These are phyloP conservation scores for Litsea cubeba DNA, from an alignment of 164 flowering plant species.

Conservation along the genomic window DNA sequence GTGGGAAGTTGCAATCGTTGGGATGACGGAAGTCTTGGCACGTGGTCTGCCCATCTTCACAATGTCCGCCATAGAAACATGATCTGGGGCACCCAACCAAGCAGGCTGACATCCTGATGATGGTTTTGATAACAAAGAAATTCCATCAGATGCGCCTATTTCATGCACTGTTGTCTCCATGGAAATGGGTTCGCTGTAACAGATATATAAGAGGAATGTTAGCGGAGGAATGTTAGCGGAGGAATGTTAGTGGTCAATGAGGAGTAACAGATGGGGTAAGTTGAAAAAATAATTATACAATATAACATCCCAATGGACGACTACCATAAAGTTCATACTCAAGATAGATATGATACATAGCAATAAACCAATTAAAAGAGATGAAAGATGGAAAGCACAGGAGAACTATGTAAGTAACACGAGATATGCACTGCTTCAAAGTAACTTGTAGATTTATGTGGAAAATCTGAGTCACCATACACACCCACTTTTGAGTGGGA, in stretches of 20 bases:
- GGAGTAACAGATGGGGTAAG: background rate
- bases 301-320: background rate
- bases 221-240: background rate
- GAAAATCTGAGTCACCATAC: background rate
- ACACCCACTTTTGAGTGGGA: background rate
- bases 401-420: background rate
- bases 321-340: background rate
- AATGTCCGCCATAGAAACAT: conserved; percentile 95
- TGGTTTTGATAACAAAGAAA: conserved; percentile 44
- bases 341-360: background rate
- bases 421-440: background rate
- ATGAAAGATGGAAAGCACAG: background rate
- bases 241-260: too few relatives aligned
- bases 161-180: conserved; percentile 35
- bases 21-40: conserved; percentile 37
- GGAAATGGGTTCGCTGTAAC: conserved; percentile 49
- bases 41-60: conserved; percentile 94
- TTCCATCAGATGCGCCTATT: conserved; percentile 28
- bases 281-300: background rate
- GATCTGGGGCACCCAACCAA: conserved; percentile 80
- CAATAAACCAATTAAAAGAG: too few relatives aligned
- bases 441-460: background rate
- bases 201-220: background rate
- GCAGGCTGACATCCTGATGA: conserved; percentile 64
- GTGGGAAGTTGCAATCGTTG: conserved; percentile 26